These are phyloP conservation scores for Ceratobasidium sp. DNA, from an alignment of 1,284 basidiomycete genomes.

Conservation along the genomic window DNA sequence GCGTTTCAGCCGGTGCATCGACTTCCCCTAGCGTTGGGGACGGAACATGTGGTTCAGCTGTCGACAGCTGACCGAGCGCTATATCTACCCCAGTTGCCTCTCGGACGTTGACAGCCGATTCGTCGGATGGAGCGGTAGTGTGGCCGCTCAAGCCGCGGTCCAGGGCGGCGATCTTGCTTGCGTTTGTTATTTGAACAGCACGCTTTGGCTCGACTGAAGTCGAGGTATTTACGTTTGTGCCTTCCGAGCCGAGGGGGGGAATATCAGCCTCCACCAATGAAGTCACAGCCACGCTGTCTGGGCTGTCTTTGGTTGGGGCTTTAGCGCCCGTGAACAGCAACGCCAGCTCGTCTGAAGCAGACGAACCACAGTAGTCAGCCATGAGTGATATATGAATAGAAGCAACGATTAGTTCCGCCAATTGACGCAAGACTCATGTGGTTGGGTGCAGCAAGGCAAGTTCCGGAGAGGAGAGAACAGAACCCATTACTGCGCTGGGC, in stretches of 20 bases:
- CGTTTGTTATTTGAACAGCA: background rate
- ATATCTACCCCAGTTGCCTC: background rate
- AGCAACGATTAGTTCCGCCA: background rate
- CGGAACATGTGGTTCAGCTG: background rate
- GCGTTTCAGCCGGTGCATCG: background rate
- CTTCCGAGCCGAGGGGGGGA: background rate
- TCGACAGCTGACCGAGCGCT: background rate
- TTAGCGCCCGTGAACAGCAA: constrained; percentile 73
- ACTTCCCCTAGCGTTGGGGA: background rate
- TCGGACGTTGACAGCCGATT: background rate
- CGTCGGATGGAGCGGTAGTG: background rate
- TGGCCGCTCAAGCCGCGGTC: background rate
- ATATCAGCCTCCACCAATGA: background rate
- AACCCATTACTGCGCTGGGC: too few species aligned
- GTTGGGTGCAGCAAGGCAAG: too few species aligned
- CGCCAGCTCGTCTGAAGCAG: constrained; percentile 74
- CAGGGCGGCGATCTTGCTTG: background rate
- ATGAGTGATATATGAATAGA: background rate
- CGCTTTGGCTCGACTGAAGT: background rate
- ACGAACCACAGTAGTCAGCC: background rate
- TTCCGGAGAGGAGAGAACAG: background rate
- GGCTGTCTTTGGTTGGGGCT: constrained; percentile 18
- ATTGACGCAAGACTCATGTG: background rate
- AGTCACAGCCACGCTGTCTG: background rate
- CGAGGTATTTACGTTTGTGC: background rate